Base-by-base conservation (phyloP, 345 rosid genomes). In the Excoecaria agallocha region DNA sequence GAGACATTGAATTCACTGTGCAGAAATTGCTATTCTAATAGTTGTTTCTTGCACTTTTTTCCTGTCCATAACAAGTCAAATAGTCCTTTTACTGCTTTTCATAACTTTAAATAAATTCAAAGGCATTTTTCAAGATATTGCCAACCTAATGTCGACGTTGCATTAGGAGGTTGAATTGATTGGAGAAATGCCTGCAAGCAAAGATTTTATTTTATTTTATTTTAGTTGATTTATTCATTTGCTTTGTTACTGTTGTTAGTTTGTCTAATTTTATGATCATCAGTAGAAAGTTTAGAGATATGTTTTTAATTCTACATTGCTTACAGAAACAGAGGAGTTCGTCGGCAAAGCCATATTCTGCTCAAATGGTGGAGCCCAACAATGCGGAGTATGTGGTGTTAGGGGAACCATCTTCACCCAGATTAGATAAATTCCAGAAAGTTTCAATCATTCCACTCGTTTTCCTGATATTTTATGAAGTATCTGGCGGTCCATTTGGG, bases 401-500 rank as follows among this genome's bases (percentile, higher is more conserved):
- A 60, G 87, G 79, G 54, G 87, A 68, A 35, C 25, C 72, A 30
- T 76, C 84, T 64, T 84, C 88, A 1, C 83, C 88, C 48, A 80
- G 82, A 66, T 78, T 64, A 12, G 72, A 77, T 4, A 82, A 79
- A 77, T 48, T 74, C 37, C 79, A 81, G 68, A 90, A 87, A 74
- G 85, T 90, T 59, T 86, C 96, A 2, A 79, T 86, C 69, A 51
- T 87, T 41, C 95, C 95, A 7, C 89, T 90, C 20, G 75, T 90
- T 76, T 89, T 90, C 83, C 86, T 90, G 74, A 88, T 87, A 69
- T 87, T 87, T 72, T 87, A 85, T 77, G 88, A 87, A 75, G 90
- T 85, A 52, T 90, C 93, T 0, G 93, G 96, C 0, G 96, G 96
- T 4, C 90, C 96, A 11, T 90, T 90, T 37, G 96, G 93, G n/a